Evolutionary conservation across 768 basidiomycete species (phyloP), one percentile per base, ranked within the genome.

Genomic region (Mycena galopus): DNA sequence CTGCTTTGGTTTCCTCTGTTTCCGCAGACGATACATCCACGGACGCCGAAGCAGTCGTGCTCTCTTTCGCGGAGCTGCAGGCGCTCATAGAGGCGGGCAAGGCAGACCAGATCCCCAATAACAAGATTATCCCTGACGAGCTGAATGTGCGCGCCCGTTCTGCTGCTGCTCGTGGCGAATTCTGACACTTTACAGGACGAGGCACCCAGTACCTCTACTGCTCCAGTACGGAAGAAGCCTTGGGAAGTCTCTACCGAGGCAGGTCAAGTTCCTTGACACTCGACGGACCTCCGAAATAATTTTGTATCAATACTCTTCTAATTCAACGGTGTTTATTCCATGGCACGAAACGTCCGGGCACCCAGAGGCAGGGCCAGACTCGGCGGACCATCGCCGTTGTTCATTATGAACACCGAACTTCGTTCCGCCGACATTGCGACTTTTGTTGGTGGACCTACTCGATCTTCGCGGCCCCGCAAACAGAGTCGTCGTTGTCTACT

Each of bases 41-140:
- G 12, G 55, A 42, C 14, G 35, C 74, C 61, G 86, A 88, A 73
- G 78, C 83, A n/a, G 87, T 81, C 19, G 80, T 86, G 30, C 82
- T 94, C 69, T 89, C 89, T 0, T 92, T 95, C 73, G 84, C 88
- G 1, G 91, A 95, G 79, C 81, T 95, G 64, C 89, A 93, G 76
- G 85, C 85, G 39, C 83, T 95, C 69, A 93, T 95, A 69, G 89
- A 93, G 75, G 84, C 91, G 23, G 94, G 93, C 21, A 89, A 86
- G 73, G 88, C 89, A 4, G 92, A 93, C 73, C 82, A 90, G 78
- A 94, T 95, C 42, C 94, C 94, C 1, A 93, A 95, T 76, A 95
- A 94, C 78, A 93, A 91, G 74, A 71, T 86, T 65, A 93, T 95
- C 55, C 90, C 92, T 0, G 85, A 91, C n/a, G 82, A 78, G 2